Percentiles rank a stretch among this genome's conserved stretches.
Conservation (phyloP, 1,284 basidiomycete genomes). For the Macrocybe sp. region DNA sequence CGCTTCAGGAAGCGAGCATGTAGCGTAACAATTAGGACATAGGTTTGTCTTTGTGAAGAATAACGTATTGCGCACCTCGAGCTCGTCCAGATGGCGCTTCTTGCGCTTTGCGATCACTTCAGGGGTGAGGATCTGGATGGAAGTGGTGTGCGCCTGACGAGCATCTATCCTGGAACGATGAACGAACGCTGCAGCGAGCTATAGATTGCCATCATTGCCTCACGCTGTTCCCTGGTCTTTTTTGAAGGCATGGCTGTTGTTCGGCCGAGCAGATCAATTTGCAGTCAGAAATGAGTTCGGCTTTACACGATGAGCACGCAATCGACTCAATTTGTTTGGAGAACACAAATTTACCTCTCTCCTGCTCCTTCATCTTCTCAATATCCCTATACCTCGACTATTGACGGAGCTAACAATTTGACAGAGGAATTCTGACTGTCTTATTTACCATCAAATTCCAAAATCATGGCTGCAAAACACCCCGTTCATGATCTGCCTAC, state of each 20-base stretch:
- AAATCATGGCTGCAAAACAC: conserved; percentile 15
- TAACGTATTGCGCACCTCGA: conserved; percentile 49
- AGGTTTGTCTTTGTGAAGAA: background rate
- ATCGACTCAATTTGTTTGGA: conserved; percentile 15
- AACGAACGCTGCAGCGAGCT: background rate
- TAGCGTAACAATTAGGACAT: background rate
- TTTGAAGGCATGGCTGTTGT: conserved; percentile 36
- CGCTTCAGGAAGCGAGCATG: conserved; percentile 36
- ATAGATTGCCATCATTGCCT: conserved; percentile 5
- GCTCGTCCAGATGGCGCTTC: conserved; percentile 72
- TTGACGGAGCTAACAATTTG: background rate
- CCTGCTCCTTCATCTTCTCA: background rate
- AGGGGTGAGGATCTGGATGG: conserved; percentile 33
- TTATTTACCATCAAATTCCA: background rate
- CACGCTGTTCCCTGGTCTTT: conserved; percentile 42
- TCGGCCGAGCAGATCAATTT: conserved; percentile 19
- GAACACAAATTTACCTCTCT: conserved; percentile 1
- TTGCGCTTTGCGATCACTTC: conserved; percentile 71
- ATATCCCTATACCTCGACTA: background rate
- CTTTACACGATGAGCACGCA: conserved; percentile 25
- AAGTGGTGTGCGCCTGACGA: conserved; percentile 36
- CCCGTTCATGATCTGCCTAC: conserved; percentile 47
- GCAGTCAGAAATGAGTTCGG: background rate
- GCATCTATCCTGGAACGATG: conserved; percentile 25
- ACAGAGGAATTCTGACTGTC: background rate